Evolutionary conservation across 1,284 basidiomycete species (phyloP).

Genomic region (Exobasidium cylindrosporum): DNA sequence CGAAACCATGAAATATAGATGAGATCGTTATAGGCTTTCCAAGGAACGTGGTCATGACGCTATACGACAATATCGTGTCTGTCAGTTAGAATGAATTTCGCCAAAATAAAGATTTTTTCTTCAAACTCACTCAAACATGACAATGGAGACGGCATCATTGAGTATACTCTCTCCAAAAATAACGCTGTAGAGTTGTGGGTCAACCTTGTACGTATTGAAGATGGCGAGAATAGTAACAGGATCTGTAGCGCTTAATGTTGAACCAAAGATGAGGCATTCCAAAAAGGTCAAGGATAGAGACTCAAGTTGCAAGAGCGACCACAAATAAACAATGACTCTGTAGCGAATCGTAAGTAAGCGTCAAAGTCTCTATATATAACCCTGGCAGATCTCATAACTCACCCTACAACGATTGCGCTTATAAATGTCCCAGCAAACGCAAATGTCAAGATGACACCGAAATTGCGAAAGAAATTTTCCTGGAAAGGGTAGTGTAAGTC

Average conservation of each 20-base stretch:
- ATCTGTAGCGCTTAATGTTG: constrained; percentile 93
- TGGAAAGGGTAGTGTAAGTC: constrained; percentile 57
- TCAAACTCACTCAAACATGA: constrained; percentile 84
- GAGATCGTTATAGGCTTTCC: constrained; percentile 81
- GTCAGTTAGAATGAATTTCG: background rate
- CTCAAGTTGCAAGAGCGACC: constrained; percentile 74
- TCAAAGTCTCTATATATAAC: constrained; percentile 31
- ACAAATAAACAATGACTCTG: constrained; percentile 92
- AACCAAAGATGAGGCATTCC: constrained; percentile 94
- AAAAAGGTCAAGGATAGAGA: constrained; percentile 44
- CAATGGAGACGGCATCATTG: constrained; percentile 98
- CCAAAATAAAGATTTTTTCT: constrained; percentile 69
- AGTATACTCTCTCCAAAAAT: constrained; percentile 97
- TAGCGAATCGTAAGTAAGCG: no score
- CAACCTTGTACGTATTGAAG: constrained; percentile 94
- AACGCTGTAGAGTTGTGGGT: constrained; percentile 93
- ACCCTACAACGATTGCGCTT: constrained; percentile 90
- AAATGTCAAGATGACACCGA: constrained; percentile 75
- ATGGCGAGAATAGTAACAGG: constrained; percentile 98
- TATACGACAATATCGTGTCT: constrained; percentile 51
- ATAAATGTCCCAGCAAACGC: constrained; percentile 96
- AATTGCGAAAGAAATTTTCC: constrained; percentile 88
- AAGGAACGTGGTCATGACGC: constrained; percentile 83
- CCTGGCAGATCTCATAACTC: constrained; percentile 57
- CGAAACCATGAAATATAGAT: constrained; percentile 89